Conservation (phyloP, 2,329 filamentous ascomycete genomes). For the Xylaria arbuscula region DNA sequence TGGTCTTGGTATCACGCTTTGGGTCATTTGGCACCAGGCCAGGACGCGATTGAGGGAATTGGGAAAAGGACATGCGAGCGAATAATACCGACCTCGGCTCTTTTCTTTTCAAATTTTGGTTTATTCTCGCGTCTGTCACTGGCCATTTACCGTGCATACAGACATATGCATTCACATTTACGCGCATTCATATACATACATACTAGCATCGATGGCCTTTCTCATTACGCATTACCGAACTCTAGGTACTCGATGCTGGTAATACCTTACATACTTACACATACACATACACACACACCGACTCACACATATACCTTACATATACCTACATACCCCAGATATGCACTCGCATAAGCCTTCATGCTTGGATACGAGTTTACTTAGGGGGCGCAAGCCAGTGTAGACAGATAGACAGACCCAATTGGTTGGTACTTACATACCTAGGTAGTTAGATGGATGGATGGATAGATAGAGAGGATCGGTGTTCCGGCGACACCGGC, state of each 20-base stretch:
- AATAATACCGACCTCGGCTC: slow-evolving; percentile 31
- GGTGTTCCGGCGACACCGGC: slow-evolving; percentile 19
- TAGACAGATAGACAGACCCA: slow-evolving; percentile 17
- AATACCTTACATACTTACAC: background rate
- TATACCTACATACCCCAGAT: background rate
- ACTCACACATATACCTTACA: slow-evolving; percentile 6
- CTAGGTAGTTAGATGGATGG: slow-evolving; percentile 4
- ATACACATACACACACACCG: no score
- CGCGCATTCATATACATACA: slow-evolving; percentile 3
- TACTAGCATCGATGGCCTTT: background rate
- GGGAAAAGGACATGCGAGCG: slow-evolving; percentile 41
- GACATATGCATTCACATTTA: no score
- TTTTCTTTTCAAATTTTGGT: background rate
- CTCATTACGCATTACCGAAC: background rate
- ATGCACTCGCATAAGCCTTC: background rate
- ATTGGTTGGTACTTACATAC: no score
- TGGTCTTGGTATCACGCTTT: slow-evolving; percentile 76
- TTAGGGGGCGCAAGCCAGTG: background rate
- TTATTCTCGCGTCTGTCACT: background rate
- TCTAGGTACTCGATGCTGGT: background rate
- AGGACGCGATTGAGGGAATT: slow-evolving; percentile 51
- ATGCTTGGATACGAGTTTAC: slow-evolving; percentile 7
- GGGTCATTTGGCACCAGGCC: slow-evolving; percentile 73
- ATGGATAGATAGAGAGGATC: no score
- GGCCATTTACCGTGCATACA: background rate